Conservation (phyloP, 2,329 filamentous ascomycete genomes). For the Trichoderma asperellum region DNA sequence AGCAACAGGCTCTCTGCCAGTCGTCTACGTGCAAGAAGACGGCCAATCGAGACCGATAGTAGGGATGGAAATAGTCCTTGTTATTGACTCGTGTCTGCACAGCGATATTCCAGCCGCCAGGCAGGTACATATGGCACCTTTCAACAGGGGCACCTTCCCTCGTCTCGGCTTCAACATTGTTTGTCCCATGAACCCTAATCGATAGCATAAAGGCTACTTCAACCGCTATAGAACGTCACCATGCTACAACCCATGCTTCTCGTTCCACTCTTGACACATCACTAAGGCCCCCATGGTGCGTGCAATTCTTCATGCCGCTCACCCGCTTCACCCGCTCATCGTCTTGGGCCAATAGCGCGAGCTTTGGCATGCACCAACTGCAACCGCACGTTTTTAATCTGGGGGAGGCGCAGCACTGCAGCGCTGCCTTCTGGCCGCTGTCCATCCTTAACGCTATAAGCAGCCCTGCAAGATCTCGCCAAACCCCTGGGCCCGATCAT, state of each 20-base stretch:
- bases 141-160: background rate
- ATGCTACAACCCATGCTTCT: background rate
- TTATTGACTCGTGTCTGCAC: too few relatives aligned
- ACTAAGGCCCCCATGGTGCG: background rate
- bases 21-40: too few relatives aligned
- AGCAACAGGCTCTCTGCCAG: background rate
- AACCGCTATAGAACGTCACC: background rate
- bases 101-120: too few relatives aligned
- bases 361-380: background rate
- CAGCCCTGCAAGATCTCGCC: constrained; percentile 11
- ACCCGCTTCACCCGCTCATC: background rate
- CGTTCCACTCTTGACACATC: background rate
- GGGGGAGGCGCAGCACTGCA: constrained; percentile 25
- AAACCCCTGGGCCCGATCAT: constrained; percentile 6
- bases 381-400: constrained; percentile 10
- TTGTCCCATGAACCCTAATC: background rate
- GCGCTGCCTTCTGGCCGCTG: background rate
- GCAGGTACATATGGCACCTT: background rate
- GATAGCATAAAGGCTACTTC: background rate
- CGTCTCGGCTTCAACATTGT: background rate
- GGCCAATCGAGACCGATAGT: background rate
- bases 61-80: background rate
- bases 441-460: background rate
- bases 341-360: constrained; percentile 6
- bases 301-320: constrained; percentile 2